Evolutionary conservation across 805 yeast species (phyloP).

Genomic region (Blastobotrys peoriensis): DNA sequence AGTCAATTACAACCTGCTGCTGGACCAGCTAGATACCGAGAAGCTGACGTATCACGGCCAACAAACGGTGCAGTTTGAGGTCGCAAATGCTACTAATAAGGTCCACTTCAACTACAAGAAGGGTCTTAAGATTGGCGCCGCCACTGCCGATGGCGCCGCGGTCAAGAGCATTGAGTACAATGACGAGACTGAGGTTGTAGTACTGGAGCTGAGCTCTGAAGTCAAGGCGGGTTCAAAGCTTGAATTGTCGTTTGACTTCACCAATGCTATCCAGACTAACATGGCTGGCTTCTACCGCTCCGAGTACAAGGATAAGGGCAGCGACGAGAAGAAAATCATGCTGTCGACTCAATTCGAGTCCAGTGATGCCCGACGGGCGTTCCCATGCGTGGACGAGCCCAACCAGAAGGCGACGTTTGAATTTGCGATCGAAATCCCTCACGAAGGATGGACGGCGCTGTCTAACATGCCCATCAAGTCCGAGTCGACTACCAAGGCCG

Average conservation of each 20-base stretch:
- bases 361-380: conserved; percentile 80
- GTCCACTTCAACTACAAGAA: conserved; percentile 53
- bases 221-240: conserved; percentile 25
- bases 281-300: conserved; percentile 83
- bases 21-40: conserved; percentile 49
- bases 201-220: conserved; percentile 42
- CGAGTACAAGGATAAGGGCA: conserved; percentile 51
- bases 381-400: conserved; percentile 85
- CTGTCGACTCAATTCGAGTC: conserved; percentile 86
- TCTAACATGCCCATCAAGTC: conserved; percentile 50
- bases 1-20: conserved; percentile 59
- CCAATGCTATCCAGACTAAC: conserved; percentile 63
- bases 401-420: conserved; percentile 69
- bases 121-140: conserved; percentile 43
- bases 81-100: conserved; percentile 36
- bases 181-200: conserved; percentile 53
- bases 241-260: conserved; percentile 43
- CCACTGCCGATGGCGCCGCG: conserved; percentile 22
- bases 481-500: conserved; percentile 53
- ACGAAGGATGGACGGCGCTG: conserved; percentile 29
- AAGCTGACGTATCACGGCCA: conserved; percentile 32
- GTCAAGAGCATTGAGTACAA: conserved; percentile 31
- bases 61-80: conserved; percentile 40
- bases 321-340: conserved; percentile 55
- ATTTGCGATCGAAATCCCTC: conserved; percentile 45